Conservation (phyloP, 1,139 yeast genomes). For the Nematodospora anomalae region DNA sequence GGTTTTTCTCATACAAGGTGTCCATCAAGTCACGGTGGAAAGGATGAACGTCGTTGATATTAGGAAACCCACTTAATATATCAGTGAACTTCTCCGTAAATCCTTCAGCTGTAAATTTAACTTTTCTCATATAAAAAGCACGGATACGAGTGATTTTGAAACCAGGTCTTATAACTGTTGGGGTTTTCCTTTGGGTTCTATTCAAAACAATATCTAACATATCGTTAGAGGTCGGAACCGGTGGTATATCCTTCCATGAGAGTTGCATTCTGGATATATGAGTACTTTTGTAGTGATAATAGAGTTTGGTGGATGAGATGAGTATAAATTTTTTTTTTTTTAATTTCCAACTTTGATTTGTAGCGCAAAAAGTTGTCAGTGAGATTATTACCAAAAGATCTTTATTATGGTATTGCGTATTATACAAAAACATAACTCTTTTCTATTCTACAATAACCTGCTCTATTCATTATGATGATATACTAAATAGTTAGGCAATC, state of each 20-base stretch:
- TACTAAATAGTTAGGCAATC: slow-evolving; percentile 91
- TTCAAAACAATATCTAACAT: slow-evolving; percentile 94
- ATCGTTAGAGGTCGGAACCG: slow-evolving; percentile 89
- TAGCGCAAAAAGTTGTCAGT: not conserved
- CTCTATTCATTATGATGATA: slow-evolving; percentile 71
- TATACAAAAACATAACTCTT: not conserved
- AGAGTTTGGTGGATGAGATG: slow-evolving; percentile 9
- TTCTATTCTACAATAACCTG: not conserved
- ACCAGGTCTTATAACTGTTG: slow-evolving; percentile 96
- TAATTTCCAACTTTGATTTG: slow-evolving; percentile 2
- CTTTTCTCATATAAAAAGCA: slow-evolving; percentile 98
- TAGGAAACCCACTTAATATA: slow-evolving; percentile 85
- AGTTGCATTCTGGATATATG: slow-evolving; percentile 65
- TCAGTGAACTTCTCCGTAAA: slow-evolving; percentile 89
- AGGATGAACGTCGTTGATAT: slow-evolving; percentile 96
- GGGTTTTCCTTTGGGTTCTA: slow-evolving; percentile 97
- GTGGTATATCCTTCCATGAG: slow-evolving; percentile 97
- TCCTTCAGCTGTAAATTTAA: slow-evolving; percentile 93
- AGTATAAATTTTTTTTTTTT: slow-evolving; percentile 6
- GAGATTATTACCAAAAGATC: not conserved
- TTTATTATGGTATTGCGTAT: not conserved
- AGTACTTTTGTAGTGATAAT: not conserved
- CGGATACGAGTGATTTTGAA: slow-evolving; percentile 94
- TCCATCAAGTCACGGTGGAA: slow-evolving; percentile 98
- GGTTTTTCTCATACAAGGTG: slow-evolving; percentile 95